These are phyloP conservation scores for Striga hermonthica DNA, from an alignment of 305 asterid species.

Conservation along the genomic window DNA sequence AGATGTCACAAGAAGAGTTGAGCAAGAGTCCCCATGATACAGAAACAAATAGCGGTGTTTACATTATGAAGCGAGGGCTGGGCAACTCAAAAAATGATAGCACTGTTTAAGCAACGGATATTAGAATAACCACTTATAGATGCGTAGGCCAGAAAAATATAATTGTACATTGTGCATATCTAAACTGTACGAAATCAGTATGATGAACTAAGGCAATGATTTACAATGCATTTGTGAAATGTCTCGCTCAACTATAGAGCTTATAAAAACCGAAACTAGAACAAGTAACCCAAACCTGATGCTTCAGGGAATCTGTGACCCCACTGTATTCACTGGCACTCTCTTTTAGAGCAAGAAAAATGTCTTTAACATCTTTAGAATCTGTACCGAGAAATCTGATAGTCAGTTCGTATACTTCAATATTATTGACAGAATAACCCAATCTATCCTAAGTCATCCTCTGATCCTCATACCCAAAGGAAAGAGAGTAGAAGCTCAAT, in stretches of 20 bases:
- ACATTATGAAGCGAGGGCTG: background rate
- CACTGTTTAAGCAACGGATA: conserved; percentile 18
- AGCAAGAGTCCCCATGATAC: too few species aligned
- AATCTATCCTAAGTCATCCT: conserved; percentile 2
- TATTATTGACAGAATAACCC: conserved; percentile 20
- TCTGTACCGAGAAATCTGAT: conserved; percentile 58
- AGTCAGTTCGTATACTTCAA: conserved; percentile 23
- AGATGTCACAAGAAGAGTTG: too few species aligned
- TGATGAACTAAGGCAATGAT: conserved; percentile 1
- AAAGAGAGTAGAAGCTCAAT: conserved; percentile 13
- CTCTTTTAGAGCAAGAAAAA: conserved; percentile 63
- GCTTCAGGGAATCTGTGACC: conserved; percentile 50
- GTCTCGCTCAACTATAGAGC: conserved; percentile 14
- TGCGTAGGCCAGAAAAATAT: conserved; percentile 15
- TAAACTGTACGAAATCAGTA: conserved; percentile 15
- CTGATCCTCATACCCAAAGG: conserved; percentile 16
- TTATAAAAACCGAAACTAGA: conserved; percentile 23
- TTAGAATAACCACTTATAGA: conserved; percentile 12
- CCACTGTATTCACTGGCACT: conserved; percentile 51
- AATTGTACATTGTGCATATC: conserved; percentile 6
- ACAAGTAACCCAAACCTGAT: conserved; percentile 56
- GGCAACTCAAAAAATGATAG: conserved; percentile 3
- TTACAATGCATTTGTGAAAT: conserved; percentile 16
- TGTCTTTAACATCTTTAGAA: conserved; percentile 74
- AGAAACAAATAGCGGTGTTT: too few species aligned